Percentiles rank a stretch among this genome's conserved stretches.
Evolutionary conservation across 2,329 filamentous ascomycete species (phyloP).

Genomic region (Monilinia aucupariae): DNA sequence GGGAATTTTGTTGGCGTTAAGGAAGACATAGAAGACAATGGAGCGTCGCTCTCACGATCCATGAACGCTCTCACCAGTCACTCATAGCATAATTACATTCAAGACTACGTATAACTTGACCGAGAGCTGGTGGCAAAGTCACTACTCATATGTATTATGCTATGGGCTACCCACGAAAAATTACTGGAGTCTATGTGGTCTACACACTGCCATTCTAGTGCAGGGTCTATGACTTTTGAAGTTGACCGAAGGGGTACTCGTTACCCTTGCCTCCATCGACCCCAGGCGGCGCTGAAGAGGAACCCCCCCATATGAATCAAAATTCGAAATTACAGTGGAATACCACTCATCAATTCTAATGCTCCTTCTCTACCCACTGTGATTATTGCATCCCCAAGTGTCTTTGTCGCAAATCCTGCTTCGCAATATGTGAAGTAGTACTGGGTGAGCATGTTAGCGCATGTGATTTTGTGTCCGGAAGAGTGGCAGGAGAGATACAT

Average conservation of each 20-base stretch:
- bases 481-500: slow-evolving; percentile 27
- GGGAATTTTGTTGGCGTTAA: slow-evolving; percentile 2
- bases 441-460: slow-evolving; percentile 32
- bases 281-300: not conserved
- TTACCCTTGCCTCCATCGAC: slow-evolving; percentile 2
- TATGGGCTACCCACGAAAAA: not conserved
- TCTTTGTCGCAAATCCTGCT: slow-evolving; percentile 66
- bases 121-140: not conserved
- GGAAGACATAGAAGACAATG: not conserved
- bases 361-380: slow-evolving; percentile 51
- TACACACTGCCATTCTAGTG: not conserved
- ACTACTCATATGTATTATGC: not conserved
- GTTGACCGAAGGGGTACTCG: not conserved
- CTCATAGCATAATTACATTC: not conserved
- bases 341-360: slow-evolving; percentile 63
- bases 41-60: not conserved
- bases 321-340: slow-evolving; percentile 49
- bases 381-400: slow-evolving; percentile 66
- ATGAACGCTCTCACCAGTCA: not conserved
- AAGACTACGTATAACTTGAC: not conserved
- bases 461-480: slow-evolving; percentile 15
- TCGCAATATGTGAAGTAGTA: slow-evolving; percentile 76
- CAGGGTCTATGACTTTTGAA: not conserved
- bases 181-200: not conserved
- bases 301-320: not conserved